These are phyloP conservation scores for Boletus reticuloceps DNA, from an alignment of 768 basidiomycete genomes.

Conservation along the genomic window DNA sequence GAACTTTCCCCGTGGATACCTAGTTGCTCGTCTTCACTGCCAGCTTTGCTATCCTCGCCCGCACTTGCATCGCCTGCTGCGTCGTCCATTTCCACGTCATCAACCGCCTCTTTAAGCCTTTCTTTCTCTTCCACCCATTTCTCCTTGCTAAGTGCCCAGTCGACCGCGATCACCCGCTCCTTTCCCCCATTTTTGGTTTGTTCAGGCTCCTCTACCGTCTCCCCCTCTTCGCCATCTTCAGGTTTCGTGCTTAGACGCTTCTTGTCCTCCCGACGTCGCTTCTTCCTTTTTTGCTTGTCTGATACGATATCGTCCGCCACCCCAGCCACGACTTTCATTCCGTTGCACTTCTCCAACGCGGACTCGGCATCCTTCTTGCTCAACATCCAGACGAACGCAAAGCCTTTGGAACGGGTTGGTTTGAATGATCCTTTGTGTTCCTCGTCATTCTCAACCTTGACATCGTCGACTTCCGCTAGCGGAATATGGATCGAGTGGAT, in stretches of 20 bases:
- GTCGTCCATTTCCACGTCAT: slow-evolving; percentile 33
- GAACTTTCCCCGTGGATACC: slow-evolving; percentile 42
- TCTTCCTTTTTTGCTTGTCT: slow-evolving; percentile 70
- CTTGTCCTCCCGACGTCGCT: slow-evolving; percentile 51
- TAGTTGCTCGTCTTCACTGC: slow-evolving; percentile 40
- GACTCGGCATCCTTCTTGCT: slow-evolving; percentile 80
- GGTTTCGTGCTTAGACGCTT: slow-evolving; percentile 33
- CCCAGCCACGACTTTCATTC: slow-evolving; percentile 63
- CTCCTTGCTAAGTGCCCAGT: slow-evolving; percentile 95
- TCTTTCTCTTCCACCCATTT: slow-evolving; percentile 83
- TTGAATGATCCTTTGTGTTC: slow-evolving; percentile 15
- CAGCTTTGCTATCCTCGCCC: slow-evolving; percentile 29
- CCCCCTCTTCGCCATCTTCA: slow-evolving; percentile 35
- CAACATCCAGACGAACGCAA: slow-evolving; percentile 95
- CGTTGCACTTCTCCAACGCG: slow-evolving; percentile 80
- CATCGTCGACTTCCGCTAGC: slow-evolving; percentile 31
- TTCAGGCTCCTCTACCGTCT: slow-evolving; percentile 35
- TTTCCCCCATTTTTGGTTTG: slow-evolving; percentile 35
- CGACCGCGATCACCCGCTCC: slow-evolving; percentile 81
- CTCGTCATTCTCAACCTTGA: slow-evolving; percentile 30
- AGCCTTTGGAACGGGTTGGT: slow-evolving; percentile 59
- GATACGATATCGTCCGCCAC: slow-evolving; percentile 52
- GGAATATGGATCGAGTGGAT: slow-evolving; percentile 86
- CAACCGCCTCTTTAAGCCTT: slow-evolving; percentile 39
- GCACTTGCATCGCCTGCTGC: slow-evolving; percentile 22